Percentiles rank a stretch among this genome's conserved stretches.
Evolutionary conservation across 768 basidiomycete genomes (phyloP).

Genomic region (Suillus luteus): DNA sequence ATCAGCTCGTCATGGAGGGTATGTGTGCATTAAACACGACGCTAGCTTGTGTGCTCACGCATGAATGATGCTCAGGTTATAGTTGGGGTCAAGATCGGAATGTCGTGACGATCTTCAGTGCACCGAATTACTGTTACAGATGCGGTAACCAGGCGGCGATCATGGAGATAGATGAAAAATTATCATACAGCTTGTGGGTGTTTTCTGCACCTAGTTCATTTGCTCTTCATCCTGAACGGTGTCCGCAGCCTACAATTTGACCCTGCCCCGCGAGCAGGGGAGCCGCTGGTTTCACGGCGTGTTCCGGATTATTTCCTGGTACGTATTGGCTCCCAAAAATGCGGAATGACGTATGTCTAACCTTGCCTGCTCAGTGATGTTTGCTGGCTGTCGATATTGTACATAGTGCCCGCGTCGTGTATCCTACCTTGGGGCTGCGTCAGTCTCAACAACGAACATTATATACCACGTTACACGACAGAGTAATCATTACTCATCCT

Average conservation of each 20-base stretch:
- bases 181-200: constrained; percentile 91
- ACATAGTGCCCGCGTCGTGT: constrained; percentile 28
- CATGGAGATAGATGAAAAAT: constrained; percentile 99
- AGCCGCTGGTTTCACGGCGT: constrained; percentile 94
- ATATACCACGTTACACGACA: constrained; percentile 20
- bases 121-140: constrained; percentile 99
- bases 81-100: constrained; percentile 99
- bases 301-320: constrained; percentile 95
- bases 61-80: constrained; percentile 52
- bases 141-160: constrained; percentile 99
- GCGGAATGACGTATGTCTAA: neutral
- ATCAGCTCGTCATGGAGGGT: constrained; percentile 98
- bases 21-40: constrained; percentile 29
- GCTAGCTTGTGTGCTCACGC: constrained; percentile 14
- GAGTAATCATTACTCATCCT: constrained; percentile 16
- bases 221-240: constrained; percentile 5
- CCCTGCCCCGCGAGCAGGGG: constrained; percentile 97
- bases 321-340: constrained; percentile 29
- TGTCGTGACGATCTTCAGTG: constrained; percentile 99
- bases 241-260: constrained; percentile 93
- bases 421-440: constrained; percentile 18
- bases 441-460: constrained; percentile 15
- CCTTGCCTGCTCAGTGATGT: constrained; percentile 22
- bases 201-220: constrained; percentile 6
- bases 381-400: constrained; percentile 21